These are phyloP conservation scores for Grosmannia penicillata DNA, from an alignment of 2,329 filamentous ascomycete species.

Conservation along the genomic window DNA sequence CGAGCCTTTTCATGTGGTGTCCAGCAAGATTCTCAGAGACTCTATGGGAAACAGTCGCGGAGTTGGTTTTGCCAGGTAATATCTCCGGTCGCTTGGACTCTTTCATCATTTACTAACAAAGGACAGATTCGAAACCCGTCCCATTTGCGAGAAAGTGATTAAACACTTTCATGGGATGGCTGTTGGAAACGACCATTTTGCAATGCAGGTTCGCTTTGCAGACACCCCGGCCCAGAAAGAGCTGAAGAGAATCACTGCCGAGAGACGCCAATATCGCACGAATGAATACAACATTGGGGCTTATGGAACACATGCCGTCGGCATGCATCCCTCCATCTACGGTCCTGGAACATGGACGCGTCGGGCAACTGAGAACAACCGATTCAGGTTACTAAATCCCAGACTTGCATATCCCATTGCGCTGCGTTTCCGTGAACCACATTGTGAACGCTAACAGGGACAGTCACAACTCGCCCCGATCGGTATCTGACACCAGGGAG, in stretches of 20 bases:
- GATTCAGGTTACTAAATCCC: too few relatives aligned
- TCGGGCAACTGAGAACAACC: slow-evolving; percentile 10
- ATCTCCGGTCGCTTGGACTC: slow-evolving; percentile 13
- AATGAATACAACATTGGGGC: slow-evolving; percentile 81
- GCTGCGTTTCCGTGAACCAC: too few relatives aligned
- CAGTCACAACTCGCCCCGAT: neutral
- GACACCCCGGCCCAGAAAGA: slow-evolving; percentile 95
- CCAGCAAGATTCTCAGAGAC: slow-evolving; percentile 89
- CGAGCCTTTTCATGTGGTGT: slow-evolving; percentile 68
- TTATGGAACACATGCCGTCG: slow-evolving; percentile 47
- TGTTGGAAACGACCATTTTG: slow-evolving; percentile 63
- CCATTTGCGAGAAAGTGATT: slow-evolving; percentile 83
- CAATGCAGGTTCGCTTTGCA: slow-evolving; percentile 89
- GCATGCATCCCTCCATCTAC: slow-evolving; percentile 35
- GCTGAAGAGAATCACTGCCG: slow-evolving; percentile 88
- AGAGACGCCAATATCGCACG: slow-evolving; percentile 87
- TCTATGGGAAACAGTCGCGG: slow-evolving; percentile 85
- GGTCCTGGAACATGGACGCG: slow-evolving; percentile 23
- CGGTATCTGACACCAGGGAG: neutral
- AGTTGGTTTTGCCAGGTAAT: slow-evolving; percentile 91
- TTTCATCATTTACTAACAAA: slow-evolving; percentile 11
- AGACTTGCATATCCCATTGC: too few relatives aligned
- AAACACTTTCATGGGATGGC: slow-evolving; percentile 67
- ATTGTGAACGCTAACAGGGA: too few relatives aligned
- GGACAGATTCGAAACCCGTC: slow-evolving; percentile 70